A percentile compares a stretch with the other conserved stretches of the same genome.
Evolutionary conservation across 2,329 filamentous ascomycete species (phyloP).

Genomic region (Aspergillus sp.): DNA sequence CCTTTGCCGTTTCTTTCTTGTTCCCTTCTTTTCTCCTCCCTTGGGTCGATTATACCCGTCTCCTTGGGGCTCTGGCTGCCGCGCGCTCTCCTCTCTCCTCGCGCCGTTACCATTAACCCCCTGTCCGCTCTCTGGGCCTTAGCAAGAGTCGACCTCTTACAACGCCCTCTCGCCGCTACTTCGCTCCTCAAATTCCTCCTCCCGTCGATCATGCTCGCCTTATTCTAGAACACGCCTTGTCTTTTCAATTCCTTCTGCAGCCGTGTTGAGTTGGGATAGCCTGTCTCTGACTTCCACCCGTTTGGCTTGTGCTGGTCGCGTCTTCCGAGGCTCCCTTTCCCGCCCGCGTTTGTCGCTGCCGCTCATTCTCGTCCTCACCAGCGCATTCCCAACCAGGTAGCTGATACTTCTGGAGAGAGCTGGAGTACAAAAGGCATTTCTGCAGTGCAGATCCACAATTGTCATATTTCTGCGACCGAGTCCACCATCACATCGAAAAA

Average conservation of each 20-base stretch:
- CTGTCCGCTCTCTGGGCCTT: conserved; percentile 26
- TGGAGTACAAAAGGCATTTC: conserved; percentile 21
- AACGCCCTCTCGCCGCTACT: conserved; percentile 22
- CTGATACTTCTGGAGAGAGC: conserved; percentile 24
- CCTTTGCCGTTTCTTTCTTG: conserved; percentile 10
- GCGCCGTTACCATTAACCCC: conserved; percentile 17
- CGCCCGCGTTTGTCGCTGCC: conserved; percentile 24
- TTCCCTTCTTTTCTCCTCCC: conserved; percentile 17
- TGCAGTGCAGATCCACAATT: conserved; percentile 33
- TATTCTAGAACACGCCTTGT: conserved; percentile 16
- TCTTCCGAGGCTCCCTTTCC: conserved; percentile 24
- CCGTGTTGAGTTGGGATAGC: conserved; percentile 21
- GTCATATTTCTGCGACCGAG: conserved; percentile 18
- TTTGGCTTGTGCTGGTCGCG: conserved; percentile 21
- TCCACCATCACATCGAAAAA: conserved; percentile 10
- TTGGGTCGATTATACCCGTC: conserved; percentile 21
- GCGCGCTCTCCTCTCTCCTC: conserved; percentile 20
- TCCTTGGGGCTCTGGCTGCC: conserved; percentile 20
- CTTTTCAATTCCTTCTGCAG: conserved; percentile 23
- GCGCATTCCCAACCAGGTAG: conserved; percentile 25
- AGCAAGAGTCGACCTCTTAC: conserved; percentile 20
- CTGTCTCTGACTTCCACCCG: neutral
- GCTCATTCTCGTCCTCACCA: conserved; percentile 17
- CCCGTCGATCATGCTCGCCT: conserved; percentile 26
- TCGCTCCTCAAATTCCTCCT: conserved; percentile 9